Conservation (phyloP, 306 rosid species). For the Lagenaria siceraria region DNA sequence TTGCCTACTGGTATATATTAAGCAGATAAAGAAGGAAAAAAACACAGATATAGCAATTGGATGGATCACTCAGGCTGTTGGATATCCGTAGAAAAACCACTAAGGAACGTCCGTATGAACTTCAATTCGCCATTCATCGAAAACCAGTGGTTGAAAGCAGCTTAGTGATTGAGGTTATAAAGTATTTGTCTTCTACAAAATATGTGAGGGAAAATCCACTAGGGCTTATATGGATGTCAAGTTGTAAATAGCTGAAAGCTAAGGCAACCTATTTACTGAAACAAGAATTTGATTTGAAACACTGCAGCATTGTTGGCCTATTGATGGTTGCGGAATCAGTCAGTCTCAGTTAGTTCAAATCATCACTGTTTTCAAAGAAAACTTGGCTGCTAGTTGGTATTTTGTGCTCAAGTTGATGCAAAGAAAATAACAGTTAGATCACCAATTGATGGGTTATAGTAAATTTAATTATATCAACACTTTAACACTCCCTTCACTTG, state of each 20-base stretch:
- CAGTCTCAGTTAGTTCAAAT: constrained; percentile 20
- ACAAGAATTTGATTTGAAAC: constrained; percentile 8
- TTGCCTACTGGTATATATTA: not conserved
- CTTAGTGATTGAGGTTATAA: constrained; percentile 21
- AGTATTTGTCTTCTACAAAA: constrained; percentile 26
- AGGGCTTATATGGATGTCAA: too few relatives aligned
- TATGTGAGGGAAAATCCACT: too few relatives aligned
- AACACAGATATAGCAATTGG: constrained; percentile 18
- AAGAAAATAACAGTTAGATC: too few relatives aligned
- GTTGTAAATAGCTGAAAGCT: constrained; percentile 12
- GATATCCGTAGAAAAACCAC: constrained; percentile 27
- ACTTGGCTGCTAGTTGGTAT: too few relatives aligned
- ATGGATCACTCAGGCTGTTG: constrained; percentile 28
- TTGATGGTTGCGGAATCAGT: constrained; percentile 20
- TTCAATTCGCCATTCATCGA: constrained; percentile 30
- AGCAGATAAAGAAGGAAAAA: not conserved
- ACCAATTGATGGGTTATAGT: too few relatives aligned
- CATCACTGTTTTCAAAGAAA: not conserved
- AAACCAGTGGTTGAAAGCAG: constrained; percentile 16
- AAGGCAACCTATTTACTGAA: not conserved
- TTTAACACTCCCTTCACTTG: too few relatives aligned
- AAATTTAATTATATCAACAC: too few relatives aligned
- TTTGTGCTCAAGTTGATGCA: too few relatives aligned
- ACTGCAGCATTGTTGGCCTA: not conserved
- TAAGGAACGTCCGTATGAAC: constrained; percentile 22